Base-by-base conservation (phyloP, 768 basidiomycete species). In the Boletus rubropictus region DNA sequence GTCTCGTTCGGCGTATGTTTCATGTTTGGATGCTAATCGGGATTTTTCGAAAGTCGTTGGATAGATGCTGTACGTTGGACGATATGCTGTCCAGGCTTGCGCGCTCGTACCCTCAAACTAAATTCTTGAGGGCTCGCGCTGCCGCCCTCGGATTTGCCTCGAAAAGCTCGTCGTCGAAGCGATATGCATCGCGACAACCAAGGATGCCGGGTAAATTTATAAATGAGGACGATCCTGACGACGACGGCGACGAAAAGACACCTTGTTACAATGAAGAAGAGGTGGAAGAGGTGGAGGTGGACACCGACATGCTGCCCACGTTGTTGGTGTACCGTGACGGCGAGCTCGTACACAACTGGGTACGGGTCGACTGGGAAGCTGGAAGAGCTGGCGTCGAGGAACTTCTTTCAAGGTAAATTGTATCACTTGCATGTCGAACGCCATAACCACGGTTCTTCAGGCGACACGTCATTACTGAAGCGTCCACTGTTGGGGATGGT, bases 291-390 rank as follows among this genome's bases (percentile, higher is more conserved):
- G n/a, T n/a, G 42, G 67, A 80, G 24, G 81, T 89, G 34, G 87
- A 89, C 56, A 76, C 82, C 4, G 87, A 89, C 60, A 79, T 89
- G 74, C 72, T 89, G 22, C 87, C 88, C 0, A 89, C 87, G 1
- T 63, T 89, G 59, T 74, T 89, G 11, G 84, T 86, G 4, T 90
- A 90, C 56, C 83, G 81, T 15, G 81, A 78, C 48, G 87, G 89
- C 15, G 80, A 88, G 51, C 77, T 91, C n/a, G 79, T 89, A n/a
- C 78, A 88, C 56, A 87, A 86, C 40, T 91, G 89, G 89, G 84
- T 91, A 8, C 74, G 89, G 21, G 87, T 90, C 4, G 88, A 91
- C 62, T 90, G 87, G 89, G 87, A 88, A 62, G 86, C 84, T 0
- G 82, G 81, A 11, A 59, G 68, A 28, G 75, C 74, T n/a, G 84